Conservation (phyloP, 2,329 filamentous ascomycete species). For the Aspergillus fructus region DNA sequence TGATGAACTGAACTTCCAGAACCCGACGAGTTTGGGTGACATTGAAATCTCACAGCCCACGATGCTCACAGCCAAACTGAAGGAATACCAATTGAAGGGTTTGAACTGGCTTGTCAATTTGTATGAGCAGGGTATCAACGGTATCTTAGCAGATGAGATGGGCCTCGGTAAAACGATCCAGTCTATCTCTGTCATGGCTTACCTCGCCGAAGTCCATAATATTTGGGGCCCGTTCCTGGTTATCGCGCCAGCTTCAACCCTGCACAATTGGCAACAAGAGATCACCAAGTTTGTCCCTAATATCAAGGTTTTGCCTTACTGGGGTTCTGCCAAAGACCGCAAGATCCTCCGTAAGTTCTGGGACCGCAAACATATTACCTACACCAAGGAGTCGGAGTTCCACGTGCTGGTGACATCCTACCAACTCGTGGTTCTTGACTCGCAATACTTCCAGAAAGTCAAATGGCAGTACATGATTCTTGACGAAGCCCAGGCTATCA, state of each 20-base stretch:
- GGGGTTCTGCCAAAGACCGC: conserved; percentile 89
- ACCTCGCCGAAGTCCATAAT: conserved; percentile 93
- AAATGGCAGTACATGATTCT: conserved; percentile 99
- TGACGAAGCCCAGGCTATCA: conserved; percentile 98
- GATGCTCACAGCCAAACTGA: conserved; percentile 88
- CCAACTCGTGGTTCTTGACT: conserved; percentile 92
- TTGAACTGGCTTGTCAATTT: conserved; percentile 99
- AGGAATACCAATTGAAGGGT: conserved; percentile 98
- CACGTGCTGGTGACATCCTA: conserved; percentile 97
- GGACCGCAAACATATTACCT: conserved; percentile 96
- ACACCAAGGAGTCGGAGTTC: conserved; percentile 88
- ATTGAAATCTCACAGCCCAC: conserved; percentile 94
- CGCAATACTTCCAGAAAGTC: conserved; percentile 98
- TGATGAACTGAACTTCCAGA: conserved; percentile 99
- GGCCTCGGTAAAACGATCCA: conserved; percentile 98
- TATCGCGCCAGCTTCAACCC: conserved; percentile 89
- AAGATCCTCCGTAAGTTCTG: conserved; percentile 98
- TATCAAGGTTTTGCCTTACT: conserved; percentile 95
- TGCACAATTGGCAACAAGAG: conserved; percentile 99
- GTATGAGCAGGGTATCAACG: conserved; percentile 99
- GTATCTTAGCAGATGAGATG: conserved; percentile 98
- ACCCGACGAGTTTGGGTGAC: conserved; percentile 90
- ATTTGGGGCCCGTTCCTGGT: conserved; percentile 98
- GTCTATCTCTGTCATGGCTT: conserved; percentile 98
- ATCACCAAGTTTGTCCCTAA: conserved; percentile 92